Evolutionary conservation across 2,329 filamentous ascomycete species (phyloP), one percentile per base, ranked within the genome.

Genomic region (Aspergillus pseudoterreus): DNA sequence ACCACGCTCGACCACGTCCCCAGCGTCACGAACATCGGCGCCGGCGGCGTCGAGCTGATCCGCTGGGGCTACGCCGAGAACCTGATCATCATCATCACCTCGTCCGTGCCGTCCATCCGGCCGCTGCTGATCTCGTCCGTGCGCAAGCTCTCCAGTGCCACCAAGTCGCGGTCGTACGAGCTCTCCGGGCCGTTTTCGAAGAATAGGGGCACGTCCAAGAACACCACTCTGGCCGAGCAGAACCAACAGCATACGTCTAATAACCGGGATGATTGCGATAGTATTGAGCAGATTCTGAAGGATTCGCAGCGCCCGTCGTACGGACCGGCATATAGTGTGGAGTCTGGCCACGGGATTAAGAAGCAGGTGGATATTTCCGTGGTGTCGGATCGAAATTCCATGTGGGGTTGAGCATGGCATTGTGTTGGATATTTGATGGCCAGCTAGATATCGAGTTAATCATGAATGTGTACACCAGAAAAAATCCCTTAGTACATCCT

Each of bases 21-120:
- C 10, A 59, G 63, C 30, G 52, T 66, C 43, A 66, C 62, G 1
- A 61, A 67, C 32, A 56, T 65, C 6, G 62, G 63, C 21, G 46
- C 60, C 3, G 39, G n/a, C 2, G 62, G 54, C 12, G 50, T 64
- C 17, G 60, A 64, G 43, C 48, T 67, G 8, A 63, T 67, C 49
- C 60, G 64, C 32, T 67, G 65, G 65, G 63, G 59, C 14, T 67
- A 62, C 22, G 54, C 63, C 11, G 64, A 67, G 45, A 64, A 63
- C 32, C 24, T 57, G 4, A 58, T 67, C 14, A 66, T 66, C 24
- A 67, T 67, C 35, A 65, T 64, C 54, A 67, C 64, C 5, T 66
- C 64, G 1, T 66, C 63, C 2, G 56, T 67, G 19, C 65, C 65
- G 3, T 65, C 63, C 39, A 65, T 67, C 35, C 61, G 65, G 1